Conservation (phyloP, 257 asterid species). For the Solanum gracilifrons region DNA sequence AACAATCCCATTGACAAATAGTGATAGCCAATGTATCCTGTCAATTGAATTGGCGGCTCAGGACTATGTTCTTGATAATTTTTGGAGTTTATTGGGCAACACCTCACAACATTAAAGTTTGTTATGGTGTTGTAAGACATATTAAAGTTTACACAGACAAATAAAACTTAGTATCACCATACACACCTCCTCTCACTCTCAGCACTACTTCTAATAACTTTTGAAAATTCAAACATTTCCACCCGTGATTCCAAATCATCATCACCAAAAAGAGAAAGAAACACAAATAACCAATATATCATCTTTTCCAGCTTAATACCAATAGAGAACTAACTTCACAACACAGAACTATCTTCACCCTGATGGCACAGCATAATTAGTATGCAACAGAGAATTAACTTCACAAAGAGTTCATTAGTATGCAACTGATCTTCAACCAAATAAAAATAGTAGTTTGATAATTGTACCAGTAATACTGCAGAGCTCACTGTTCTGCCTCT, state of each 20-base stretch:
- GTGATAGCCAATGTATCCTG: not conserved
- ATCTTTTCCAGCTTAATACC: not conserved
- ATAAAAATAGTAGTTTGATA: no score
- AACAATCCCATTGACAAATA: not conserved
- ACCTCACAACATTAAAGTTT: no score
- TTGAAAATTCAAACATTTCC: not conserved
- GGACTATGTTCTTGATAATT: no score
- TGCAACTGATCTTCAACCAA: no score
- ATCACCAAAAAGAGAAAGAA: not conserved
- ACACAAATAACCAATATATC: not conserved
- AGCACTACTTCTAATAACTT: not conserved
- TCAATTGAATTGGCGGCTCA: not conserved
- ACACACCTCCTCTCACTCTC: not conserved
- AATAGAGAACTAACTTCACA: no score
- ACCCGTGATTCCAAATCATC: not conserved
- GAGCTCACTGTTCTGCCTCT: not conserved
- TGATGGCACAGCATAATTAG: no score
- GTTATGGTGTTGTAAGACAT: no score
- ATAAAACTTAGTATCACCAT: not conserved
- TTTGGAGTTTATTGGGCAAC: no score
- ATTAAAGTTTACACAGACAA: no score
- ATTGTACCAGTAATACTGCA: not conserved
- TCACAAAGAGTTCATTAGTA: no score
- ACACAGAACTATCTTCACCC: no score
- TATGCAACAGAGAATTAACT: no score